Evolutionary conservation across 352 stramenopile species (phyloP), one percentile per base, ranked within the genome.

Genomic region (Phytophthora macrochlamydospora): DNA sequence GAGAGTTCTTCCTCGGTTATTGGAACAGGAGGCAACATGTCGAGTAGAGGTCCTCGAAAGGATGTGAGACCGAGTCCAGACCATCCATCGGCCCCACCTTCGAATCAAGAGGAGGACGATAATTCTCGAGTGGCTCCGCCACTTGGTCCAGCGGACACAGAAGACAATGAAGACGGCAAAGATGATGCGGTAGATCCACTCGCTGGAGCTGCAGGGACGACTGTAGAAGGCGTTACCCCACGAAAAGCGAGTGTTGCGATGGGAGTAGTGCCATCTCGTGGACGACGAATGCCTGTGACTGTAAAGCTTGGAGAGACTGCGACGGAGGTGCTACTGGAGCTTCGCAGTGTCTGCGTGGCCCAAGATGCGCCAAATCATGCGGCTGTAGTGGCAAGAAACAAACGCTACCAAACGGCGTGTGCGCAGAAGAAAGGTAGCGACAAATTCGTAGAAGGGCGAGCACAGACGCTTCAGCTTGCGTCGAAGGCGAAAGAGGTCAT

Each of bases 401-500:
- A 85, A 14, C 67, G 84, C 18, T 94, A 94, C 51, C 52, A 85
- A 12, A 69, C 80, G 2, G 69, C 83, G 31, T 94, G 86, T 53
- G 80, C 81, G 0, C 67, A 74, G 24, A 95, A 94, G 75, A 88
- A 88, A 53, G 85, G 82, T 3, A 93, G 81, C 68, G 87, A 95
- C 69, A 90, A 87, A 60, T 94, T 81, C 51, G 68, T 91, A 13
- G 69, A 90, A 18, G 84, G 83, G 3, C 69, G 78, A 8, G 76
- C 81, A 6, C 83, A 93, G 63, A 94, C 86, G 14, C 57, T 92
- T 28, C 82, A 95, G 56, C 72, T 93, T 8, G 83, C 86, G 0
- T 83, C 92, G 53, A 93, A 93, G 51, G 83, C 76, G 13, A 97
- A 95, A 42, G 82, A 92, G 44, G 89, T 95, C 8, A 92, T 93